These are phyloP conservation scores for Phytophthora tentaculata DNA, from an alignment of 352 stramenopile genomes.

Conservation along the genomic window DNA sequence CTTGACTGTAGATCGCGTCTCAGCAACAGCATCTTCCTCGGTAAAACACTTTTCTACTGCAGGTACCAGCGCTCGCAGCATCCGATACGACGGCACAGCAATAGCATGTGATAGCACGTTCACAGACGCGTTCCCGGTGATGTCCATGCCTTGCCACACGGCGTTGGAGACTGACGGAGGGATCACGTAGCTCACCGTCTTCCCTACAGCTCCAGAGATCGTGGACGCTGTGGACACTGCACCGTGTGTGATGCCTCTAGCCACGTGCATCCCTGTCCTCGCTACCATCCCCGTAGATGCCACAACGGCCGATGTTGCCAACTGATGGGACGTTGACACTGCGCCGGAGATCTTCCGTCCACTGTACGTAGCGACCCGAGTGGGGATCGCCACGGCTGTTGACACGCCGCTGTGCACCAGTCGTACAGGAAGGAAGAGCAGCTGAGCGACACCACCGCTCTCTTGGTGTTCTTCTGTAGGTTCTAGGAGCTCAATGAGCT, in stretches of 20 bases:
- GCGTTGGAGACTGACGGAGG: constrained; percentile 64
- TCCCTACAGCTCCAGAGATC: constrained; percentile 57
- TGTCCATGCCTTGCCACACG: constrained; percentile 66
- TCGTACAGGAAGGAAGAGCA: constrained; percentile 69
- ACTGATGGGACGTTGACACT: constrained; percentile 60
- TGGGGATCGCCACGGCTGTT: constrained; percentile 59
- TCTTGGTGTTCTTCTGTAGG: constrained; percentile 9
- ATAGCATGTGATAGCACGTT: constrained; percentile 71
- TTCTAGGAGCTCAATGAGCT: constrained; percentile 24
- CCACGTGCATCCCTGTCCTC: constrained; percentile 62
- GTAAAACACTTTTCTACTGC: constrained; percentile 48
- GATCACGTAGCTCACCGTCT: constrained; percentile 60
- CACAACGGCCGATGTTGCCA: constrained; percentile 65
- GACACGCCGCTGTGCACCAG: constrained; percentile 65
- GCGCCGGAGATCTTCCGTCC: constrained; percentile 64
- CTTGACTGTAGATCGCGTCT: constrained; percentile 54
- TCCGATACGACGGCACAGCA: constrained; percentile 69
- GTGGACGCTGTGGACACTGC: constrained; percentile 62
- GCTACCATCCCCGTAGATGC: constrained; percentile 55
- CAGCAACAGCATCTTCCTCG: constrained; percentile 62
- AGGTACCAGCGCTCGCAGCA: constrained; percentile 58
- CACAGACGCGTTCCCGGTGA: constrained; percentile 63
- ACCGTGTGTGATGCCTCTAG: constrained; percentile 50
- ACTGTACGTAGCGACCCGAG: constrained; percentile 55
- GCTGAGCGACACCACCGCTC: constrained; percentile 48